Base-by-base conservation (phyloP, 345 rosid species). In the Viola odorata region DNA sequence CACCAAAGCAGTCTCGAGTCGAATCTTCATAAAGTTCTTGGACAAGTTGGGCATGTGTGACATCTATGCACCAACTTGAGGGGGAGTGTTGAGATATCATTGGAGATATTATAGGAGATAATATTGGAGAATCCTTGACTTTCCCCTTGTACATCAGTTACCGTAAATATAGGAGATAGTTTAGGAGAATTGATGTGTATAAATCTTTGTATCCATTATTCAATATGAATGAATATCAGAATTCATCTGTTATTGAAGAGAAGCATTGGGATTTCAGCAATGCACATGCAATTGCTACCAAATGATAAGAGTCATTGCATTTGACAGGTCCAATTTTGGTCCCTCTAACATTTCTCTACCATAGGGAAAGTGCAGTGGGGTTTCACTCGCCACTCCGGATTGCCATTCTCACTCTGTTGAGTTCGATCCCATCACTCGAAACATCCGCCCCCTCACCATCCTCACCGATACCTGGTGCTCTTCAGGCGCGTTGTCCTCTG, bases 291-390 rank as follows among this genome's bases (percentile, higher is more conserved):
- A 50, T 55, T 73, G 57, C 32, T 73, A 8, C 65, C 61, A 37
- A 67, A 73, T 13, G 66, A 73, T 51, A 58, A 58, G 39, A n/a
- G 50, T 68, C 12, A 55, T 73, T 36, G 36, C 53, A 0, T 68
- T 68, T 37, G 73, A 73, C 47, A 12, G 66, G 41, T 68, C 69
- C 7, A 9, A 77, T 58, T 79, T 74, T 58, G 86, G 83, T 7
- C 71, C 47, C 13, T 81, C 85, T 58, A 78, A 81, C 61, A 69
- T 81, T 51, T 63, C 82, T 58, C 69, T 81, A 11, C 80, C 81
- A 4, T 4, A 69, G 6, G 78, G 78, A 7, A 62, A 62, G 7
- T 82, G 81, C 71, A 64, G 63, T 15, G 8, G 40, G 12, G 77
- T 68, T 50, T 55, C 73, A 6, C 41, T 8, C 7, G 45, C 7